Conservation (phyloP, 441 rosid species). For the Euphorbia schlechtendalii region DNA sequence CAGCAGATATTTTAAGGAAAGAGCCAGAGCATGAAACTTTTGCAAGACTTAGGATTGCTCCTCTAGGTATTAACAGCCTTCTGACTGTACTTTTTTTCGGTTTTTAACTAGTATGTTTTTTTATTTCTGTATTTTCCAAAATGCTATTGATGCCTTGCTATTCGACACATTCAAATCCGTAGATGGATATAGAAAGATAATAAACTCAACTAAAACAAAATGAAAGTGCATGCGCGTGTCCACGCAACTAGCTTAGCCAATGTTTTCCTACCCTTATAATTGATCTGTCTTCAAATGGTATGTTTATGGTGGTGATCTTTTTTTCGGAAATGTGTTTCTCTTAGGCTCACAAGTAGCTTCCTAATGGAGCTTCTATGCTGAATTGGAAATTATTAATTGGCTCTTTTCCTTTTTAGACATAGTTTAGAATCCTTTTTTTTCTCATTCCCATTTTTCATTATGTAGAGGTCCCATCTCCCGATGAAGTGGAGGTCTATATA, state of each 20-base stretch:
- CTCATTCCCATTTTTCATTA: conserved; percentile 14
- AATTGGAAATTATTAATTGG: too few relatives aligned
- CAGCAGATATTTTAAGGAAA: conserved; percentile 95
- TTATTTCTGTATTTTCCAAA: neutral
- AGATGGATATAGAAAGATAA: too few relatives aligned
- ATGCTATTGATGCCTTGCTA: neutral
- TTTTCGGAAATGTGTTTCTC: neutral
- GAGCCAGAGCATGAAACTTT: conserved; percentile 97
- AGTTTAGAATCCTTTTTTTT: neutral
- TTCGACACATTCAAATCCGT: too few relatives aligned
- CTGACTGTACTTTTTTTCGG: neutral
- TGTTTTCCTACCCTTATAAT: neutral
- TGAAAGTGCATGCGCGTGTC: neutral
- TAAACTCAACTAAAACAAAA: neutral
- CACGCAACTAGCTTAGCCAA: neutral
- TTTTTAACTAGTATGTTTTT: neutral
- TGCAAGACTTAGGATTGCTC: conserved; percentile 70
- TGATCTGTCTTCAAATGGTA: neutral
- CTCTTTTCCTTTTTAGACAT: neutral
- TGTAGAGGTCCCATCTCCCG: conserved; percentile 74
- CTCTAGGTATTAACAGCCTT: conserved; percentile 45
- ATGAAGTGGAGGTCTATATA: conserved; percentile 72
- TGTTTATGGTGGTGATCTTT: neutral
- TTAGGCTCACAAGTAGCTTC: neutral
- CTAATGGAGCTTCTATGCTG: neutral